Percentiles rank a stretch among this genome's conserved stretches.
Evolutionary conservation across 345 rosid species (phyloP).

Genomic region (Cardamine resedifolia): DNA sequence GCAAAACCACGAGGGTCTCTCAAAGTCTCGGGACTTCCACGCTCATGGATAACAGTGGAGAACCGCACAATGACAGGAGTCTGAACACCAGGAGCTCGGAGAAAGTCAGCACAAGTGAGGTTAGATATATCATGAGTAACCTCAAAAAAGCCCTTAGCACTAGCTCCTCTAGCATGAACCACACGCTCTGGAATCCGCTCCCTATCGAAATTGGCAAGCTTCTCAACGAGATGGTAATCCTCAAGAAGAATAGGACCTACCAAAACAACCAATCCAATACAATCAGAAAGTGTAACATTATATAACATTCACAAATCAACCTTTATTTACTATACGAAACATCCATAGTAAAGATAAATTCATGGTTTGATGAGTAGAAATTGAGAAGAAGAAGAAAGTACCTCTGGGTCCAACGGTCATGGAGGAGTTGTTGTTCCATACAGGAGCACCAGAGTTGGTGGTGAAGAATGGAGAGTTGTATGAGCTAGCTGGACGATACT

Average conservation of each 20-base stretch:
- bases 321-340: background rate
- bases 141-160: conserved; percentile 94
- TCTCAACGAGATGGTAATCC: conserved; percentile 91
- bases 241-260: conserved; percentile 90
- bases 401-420: conserved; percentile 46
- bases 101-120: conserved; percentile 84
- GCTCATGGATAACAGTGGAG: conserved; percentile 91
- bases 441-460: conserved; percentile 47
- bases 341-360: background rate
- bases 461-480: conserved; percentile 44
- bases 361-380: background rate
- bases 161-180: conserved; percentile 94
- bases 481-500: conserved; percentile 45
- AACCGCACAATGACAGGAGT: conserved; percentile 88
- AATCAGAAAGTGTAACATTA: background rate
- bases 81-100: conserved; percentile 86
- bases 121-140: conserved; percentile 75
- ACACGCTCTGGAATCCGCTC: conserved; percentile 93
- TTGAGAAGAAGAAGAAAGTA: background rate
- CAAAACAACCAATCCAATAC: too few relatives aligned
- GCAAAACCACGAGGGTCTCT: conserved; percentile 97
- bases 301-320: too few relatives aligned
- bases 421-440: conserved; percentile 48
- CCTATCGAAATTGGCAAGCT: conserved; percentile 81
- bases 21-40: conserved; percentile 91